Base-by-base conservation (phyloP, 768 basidiomycete genomes). In the Lenzites betulinus region DNA sequence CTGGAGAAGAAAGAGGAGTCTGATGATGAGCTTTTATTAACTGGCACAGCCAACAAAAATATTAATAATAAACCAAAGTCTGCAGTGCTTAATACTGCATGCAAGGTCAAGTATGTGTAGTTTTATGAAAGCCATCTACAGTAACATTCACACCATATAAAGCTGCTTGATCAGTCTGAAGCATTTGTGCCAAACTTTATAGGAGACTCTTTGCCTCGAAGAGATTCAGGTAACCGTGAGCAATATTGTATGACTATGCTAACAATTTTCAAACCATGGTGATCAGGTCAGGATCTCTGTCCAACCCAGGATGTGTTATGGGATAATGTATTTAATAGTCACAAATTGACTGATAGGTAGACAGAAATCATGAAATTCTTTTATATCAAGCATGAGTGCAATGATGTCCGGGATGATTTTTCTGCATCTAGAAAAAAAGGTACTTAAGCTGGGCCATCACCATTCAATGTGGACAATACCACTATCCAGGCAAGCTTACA, bases 181-280 rank as follows among this genome's bases (percentile, higher is more conserved):
- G 30, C 47, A 1, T 42, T n/a, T 8, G 59, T 74, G 3, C 70
- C 72, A 20, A 74, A 76, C 54, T 73, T 78, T 63, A 52, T 71
- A 11, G 74, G 73, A 2, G 64, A 43, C 26, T 20, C 59, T 5
- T 51, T 76, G 18, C 75, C 75, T 7, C 11, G 74, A 18, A 35
- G 38, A 49, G 75, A 76, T 63, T 54, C 64, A 43, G 75, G 73
- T 12, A 71, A 75, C 53, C 15, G 69, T 15, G 74, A 75, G 41
- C 69, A 69, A 20, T 77, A 76, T 57, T 73, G 71, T 58, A 47
- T 44, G 33, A 66, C 72, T 1, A 75, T 78, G 73, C 49, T 76
- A 1, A 69, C 72, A 2, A 44, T 77, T 3, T 77, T 76, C 56
- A 68, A 71, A 28, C 75, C 76, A 2, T 75, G 75, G 73, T 59